A percentile compares a stretch with the other conserved stretches of the same genome.
Evolutionary conservation across 495 filamentous ascomycete genomes (phyloP).

Genomic region (Penicillium macrosclerotiorum): DNA sequence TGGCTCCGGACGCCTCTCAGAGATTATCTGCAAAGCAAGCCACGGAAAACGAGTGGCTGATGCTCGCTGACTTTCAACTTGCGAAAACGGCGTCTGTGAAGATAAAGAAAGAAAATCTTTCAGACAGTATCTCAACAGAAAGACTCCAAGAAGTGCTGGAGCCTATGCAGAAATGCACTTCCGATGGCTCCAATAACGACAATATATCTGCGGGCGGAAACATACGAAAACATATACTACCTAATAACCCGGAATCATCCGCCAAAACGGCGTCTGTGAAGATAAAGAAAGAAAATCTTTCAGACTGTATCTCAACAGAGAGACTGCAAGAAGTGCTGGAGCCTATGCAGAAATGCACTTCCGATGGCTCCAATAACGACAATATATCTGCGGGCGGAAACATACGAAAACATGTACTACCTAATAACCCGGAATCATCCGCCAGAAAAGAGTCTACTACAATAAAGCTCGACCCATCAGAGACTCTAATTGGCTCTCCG

Average conservation of each 20-base stretch:
- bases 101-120: not conserved
- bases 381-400: not conserved
- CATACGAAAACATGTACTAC: not conserved
- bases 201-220: not conserved
- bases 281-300: not conserved
- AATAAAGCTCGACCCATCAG: not conserved
- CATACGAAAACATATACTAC: not conserved
- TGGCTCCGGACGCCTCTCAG: not conserved
- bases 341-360: not conserved
- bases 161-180: not conserved
- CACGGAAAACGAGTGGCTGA: not conserved
- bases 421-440: not conserved
- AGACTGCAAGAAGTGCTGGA: not conserved
- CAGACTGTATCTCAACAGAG: not conserved
- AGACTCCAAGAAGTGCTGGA: not conserved
- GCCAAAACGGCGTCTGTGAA: not conserved
- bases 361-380: not conserved
- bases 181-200: not conserved
- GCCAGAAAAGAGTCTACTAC: not conserved
- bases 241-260: not conserved
- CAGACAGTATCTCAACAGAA: not conserved
- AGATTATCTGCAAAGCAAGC: constrained; percentile 1
- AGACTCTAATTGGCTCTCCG: not conserved
- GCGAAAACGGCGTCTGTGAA: not conserved
- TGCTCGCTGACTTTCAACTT: not conserved